phyloP scores from a whole-genome alignment of 305 asterid species.

The Andrographis paniculata region DNA sequence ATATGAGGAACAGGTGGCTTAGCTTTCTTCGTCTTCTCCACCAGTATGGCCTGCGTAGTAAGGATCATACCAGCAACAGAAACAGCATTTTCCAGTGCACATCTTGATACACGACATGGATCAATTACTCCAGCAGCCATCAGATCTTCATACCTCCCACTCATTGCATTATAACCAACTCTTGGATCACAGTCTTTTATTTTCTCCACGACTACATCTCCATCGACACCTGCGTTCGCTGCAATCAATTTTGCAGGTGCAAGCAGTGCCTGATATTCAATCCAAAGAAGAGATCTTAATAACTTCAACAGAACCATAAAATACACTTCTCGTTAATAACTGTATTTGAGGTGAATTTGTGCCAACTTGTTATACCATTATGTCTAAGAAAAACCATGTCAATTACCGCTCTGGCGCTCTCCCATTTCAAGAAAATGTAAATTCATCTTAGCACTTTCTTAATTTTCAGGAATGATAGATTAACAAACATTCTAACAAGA shows the following conservation, averaged over 20 bases:
- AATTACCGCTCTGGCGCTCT: too few relatives aligned
- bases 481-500: neutral
- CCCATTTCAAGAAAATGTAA: too few relatives aligned
- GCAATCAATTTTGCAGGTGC: slow-evolving; percentile 85
- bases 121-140: slow-evolving; percentile 79
- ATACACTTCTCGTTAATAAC: slow-evolving; percentile 1
- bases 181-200: slow-evolving; percentile 40
- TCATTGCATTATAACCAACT: slow-evolving; percentile 80
- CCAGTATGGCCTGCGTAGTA: slow-evolving; percentile 85
- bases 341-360: too few relatives aligned
- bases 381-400: too few relatives aligned
- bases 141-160: slow-evolving; percentile 68
- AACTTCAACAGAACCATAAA: neutral
- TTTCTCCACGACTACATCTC: slow-evolving; percentile 62
- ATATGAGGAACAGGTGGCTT: slow-evolving; percentile 59
- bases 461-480: neutral
- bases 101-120: slow-evolving; percentile 68
- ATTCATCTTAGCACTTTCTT: too few relatives aligned
- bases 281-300: slow-evolving; percentile 1
- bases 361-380: too few relatives aligned
- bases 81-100: slow-evolving; percentile 84
- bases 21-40: slow-evolving; percentile 51
- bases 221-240: slow-evolving; percentile 85
- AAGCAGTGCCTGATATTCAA: slow-evolving; percentile 78
- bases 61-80: slow-evolving; percentile 83